phyloP scores from a whole-genome alignment of 768 basidiomycete genomes.

The Amanita exitialis region DNA sequence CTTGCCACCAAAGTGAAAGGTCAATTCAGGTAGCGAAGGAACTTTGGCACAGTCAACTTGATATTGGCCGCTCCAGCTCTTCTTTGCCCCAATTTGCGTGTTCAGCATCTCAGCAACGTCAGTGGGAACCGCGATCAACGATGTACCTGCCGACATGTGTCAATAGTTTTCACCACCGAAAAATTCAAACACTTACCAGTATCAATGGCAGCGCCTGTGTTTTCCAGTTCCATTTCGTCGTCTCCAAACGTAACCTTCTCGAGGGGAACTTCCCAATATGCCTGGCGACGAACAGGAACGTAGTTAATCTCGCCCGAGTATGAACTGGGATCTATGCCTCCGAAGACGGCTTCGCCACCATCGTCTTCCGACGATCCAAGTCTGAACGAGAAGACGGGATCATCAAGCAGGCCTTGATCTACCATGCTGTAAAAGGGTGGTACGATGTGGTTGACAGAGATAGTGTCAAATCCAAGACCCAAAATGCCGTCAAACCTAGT shows the following conservation, averaged over 20 bases:
- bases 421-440: conserved; percentile 97
- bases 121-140: conserved; percentile 85
- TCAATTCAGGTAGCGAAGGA: conserved; percentile 71
- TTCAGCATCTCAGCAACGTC: conserved; percentile 99
- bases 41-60: conserved; percentile 83
- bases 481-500: conserved; percentile 89
- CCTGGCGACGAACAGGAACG: conserved; percentile 88
- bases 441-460: conserved; percentile 84
- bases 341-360: conserved; percentile 86
- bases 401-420: conserved; percentile 67
- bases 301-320: conserved; percentile 79
- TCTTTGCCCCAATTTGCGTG: conserved; percentile 87
- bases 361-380: conserved; percentile 80
- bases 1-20: conserved; percentile 77
- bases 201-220: conserved; percentile 89
- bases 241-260: conserved; percentile 78
- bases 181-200: conserved; percentile 40
- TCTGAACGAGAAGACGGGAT: conserved; percentile 91
- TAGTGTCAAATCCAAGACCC: conserved; percentile 91
- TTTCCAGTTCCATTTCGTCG: conserved; percentile 83
- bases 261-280: conserved; percentile 98
- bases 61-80: conserved; percentile 95
- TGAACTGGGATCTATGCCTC: conserved; percentile 71
- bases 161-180: background rate
- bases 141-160: conserved; percentile 53